A percentile compares a stretch with the other conserved stretches of the same genome.
These are phyloP conservation scores for Nemania bipapillata DNA, from an alignment of 2,329 filamentous ascomycete species.

Conservation along the genomic window DNA sequence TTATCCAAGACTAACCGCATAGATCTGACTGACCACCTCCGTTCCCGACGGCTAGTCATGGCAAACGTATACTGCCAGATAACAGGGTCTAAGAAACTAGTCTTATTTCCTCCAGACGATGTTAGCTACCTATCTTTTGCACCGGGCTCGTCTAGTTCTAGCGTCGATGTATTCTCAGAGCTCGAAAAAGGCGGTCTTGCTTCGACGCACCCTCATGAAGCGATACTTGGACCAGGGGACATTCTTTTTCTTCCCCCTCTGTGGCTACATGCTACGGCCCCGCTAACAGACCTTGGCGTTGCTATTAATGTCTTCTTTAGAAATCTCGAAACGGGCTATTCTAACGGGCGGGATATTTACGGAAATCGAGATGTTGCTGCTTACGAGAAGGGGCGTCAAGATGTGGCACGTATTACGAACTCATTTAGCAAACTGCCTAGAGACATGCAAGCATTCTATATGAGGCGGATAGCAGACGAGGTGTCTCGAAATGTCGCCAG, in stretches of 20 bases:
- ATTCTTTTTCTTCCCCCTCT: conserved; percentile 82
- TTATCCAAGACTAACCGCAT: neutral
- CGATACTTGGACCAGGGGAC: conserved; percentile 74
- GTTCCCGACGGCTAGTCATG: conserved; percentile 69
- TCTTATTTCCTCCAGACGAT: conserved; percentile 82
- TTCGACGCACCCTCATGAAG: conserved; percentile 72
- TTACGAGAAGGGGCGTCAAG: conserved; percentile 82
- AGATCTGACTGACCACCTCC: conserved; percentile 6
- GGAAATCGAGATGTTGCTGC: conserved; percentile 86
- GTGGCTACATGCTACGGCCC: conserved; percentile 82
- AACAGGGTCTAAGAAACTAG: conserved; percentile 74
- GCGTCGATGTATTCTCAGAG: conserved; percentile 73
- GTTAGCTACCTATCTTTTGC: conserved; percentile 75
- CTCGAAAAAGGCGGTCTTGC: conserved; percentile 56
- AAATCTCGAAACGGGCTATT: conserved; percentile 73
- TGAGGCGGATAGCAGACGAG: conserved; percentile 77
- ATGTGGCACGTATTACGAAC: conserved; percentile 73
- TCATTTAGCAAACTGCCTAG: conserved; percentile 72
- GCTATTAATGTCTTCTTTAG: conserved; percentile 93
- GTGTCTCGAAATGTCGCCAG: conserved; percentile 54
- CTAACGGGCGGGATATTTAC: conserved; percentile 82
- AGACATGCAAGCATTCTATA: conserved; percentile 78
- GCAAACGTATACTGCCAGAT: conserved; percentile 88
- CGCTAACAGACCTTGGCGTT: conserved; percentile 69
- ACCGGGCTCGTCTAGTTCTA: conserved; percentile 82